A percentile compares a stretch with the other conserved stretches of the same genome.
These are phyloP conservation scores for Penicillium sp. DNA, from an alignment of 2,329 filamentous ascomycete species.

Conservation along the genomic window DNA sequence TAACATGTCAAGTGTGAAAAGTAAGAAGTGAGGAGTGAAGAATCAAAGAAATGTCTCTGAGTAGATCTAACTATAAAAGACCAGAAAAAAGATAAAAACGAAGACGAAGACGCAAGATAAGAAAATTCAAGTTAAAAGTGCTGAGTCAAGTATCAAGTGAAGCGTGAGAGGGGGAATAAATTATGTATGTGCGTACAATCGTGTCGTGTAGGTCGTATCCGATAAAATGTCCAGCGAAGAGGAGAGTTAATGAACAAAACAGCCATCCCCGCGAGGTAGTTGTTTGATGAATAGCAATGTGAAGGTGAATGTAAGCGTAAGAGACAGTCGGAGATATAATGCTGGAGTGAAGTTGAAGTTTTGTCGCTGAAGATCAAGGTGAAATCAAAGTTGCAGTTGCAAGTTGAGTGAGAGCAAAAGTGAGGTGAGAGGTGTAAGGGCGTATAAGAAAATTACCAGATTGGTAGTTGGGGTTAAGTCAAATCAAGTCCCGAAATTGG, in stretches of 20 bases:
- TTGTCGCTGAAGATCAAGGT: no score
- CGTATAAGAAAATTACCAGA: not conserved
- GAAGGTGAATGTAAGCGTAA: not conserved
- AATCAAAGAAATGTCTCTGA: not conserved
- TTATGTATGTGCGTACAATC: slow-evolving; percentile 39
- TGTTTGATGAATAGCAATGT: not conserved
- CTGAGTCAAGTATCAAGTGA: slow-evolving; percentile 11
- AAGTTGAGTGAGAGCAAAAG: not conserved
- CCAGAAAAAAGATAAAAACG: not conserved
- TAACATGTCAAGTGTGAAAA: not conserved
- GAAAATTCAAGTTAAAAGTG: slow-evolving; percentile 8
- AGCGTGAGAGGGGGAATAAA: slow-evolving; percentile 17
- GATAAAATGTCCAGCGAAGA: slow-evolving; percentile 33
- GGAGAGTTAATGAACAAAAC: slow-evolving; percentile 20
- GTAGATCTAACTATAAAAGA: not conserved
- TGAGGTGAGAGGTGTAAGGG: not conserved
- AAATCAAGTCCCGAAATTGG: not conserved
- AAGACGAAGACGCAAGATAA: slow-evolving; percentile 1
- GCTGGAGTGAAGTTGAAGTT: not conserved
- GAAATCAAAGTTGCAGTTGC: not conserved
- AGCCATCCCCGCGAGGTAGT: no score
- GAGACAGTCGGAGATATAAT: not conserved
- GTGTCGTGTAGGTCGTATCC: slow-evolving; percentile 41
- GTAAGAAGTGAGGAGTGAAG: not conserved
- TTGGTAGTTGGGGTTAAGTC: not conserved